These are phyloP conservation scores for Sistotremastrum niveocremeum DNA, from an alignment of 768 basidiomycete genomes.

Conservation along the genomic window DNA sequence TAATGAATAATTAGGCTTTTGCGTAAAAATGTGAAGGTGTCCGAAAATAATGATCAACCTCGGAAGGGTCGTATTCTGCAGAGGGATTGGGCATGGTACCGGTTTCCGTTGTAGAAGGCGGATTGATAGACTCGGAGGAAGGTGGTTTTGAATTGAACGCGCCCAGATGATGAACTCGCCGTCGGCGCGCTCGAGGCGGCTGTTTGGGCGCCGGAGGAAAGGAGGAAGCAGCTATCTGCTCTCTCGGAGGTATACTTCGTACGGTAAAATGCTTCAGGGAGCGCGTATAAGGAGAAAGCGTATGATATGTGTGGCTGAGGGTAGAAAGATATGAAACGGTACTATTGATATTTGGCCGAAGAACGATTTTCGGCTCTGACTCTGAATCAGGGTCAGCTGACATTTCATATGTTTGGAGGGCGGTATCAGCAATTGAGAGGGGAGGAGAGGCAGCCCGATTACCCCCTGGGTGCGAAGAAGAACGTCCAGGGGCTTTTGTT, in stretches of 20 bases:
- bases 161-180: constrained; percentile 56
- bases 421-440: constrained; percentile 12
- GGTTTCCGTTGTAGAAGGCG: constrained; percentile 19
- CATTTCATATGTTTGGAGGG: background rate
- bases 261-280: constrained; percentile 87
- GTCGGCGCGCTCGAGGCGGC: constrained; percentile 61
- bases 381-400: constrained; percentile 13
- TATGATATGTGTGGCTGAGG: constrained; percentile 82
- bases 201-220: constrained; percentile 29
- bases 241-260: constrained; percentile 66
- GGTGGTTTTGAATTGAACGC: constrained; percentile 12
- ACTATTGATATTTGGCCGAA: constrained; percentile 57
- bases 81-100: constrained; percentile 12
- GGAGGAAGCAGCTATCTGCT: constrained; percentile 13
- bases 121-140: constrained; percentile 6
- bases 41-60: constrained; percentile 67
- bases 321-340: constrained; percentile 78
- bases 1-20: too few relatives aligned
- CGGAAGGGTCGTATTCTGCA: constrained; percentile 53
- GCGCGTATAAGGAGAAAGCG: constrained; percentile 86
- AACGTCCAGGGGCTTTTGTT: constrained; percentile 1
- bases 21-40: background rate
- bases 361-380: constrained; percentile 40
- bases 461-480: background rate
- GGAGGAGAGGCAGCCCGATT: constrained; percentile 19